These are phyloP conservation scores for Sporothrix schenckii DNA, from an alignment of 2,329 filamentous ascomycete species.

Conservation along the genomic window DNA sequence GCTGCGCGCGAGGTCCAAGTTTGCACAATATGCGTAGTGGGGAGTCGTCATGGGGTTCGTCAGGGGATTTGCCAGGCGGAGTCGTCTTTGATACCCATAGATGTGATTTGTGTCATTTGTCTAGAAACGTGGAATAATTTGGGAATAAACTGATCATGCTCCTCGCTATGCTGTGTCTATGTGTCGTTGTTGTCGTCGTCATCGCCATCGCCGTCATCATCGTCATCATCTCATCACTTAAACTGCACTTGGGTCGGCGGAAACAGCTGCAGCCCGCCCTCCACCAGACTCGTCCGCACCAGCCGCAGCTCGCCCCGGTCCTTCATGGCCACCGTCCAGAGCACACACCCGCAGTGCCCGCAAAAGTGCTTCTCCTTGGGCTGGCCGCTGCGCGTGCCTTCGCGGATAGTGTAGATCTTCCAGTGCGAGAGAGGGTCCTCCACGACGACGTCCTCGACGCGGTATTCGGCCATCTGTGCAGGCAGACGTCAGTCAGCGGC, in stretches of 20 bases:
- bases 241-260: slow-evolving; percentile 34
- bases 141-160: no score
- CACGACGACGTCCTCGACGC: slow-evolving; percentile 35
- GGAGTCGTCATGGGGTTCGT: no score
- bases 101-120: no score
- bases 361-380: slow-evolving; percentile 38
- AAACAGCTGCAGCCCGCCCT: slow-evolving; percentile 34
- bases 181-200: background rate
- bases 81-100: no score
- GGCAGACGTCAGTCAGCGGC: background rate
- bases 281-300: slow-evolving; percentile 36
- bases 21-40: slow-evolving; percentile 16
- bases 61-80: no score
- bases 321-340: slow-evolving; percentile 36
- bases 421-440: slow-evolving; percentile 33
- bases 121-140: no score
- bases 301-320: slow-evolving; percentile 35
- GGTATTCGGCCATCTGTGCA: slow-evolving; percentile 35
- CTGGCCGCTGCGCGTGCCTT: slow-evolving; percentile 36
- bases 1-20: slow-evolving; percentile 33
- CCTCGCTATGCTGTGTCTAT: no score
- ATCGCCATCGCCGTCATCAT: background rate
- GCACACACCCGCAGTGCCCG: slow-evolving; percentile 36
- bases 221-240: background rate
- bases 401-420: slow-evolving; percentile 36